Conservation (phyloP, 768 basidiomycete species). For the Trametes elegans region DNA sequence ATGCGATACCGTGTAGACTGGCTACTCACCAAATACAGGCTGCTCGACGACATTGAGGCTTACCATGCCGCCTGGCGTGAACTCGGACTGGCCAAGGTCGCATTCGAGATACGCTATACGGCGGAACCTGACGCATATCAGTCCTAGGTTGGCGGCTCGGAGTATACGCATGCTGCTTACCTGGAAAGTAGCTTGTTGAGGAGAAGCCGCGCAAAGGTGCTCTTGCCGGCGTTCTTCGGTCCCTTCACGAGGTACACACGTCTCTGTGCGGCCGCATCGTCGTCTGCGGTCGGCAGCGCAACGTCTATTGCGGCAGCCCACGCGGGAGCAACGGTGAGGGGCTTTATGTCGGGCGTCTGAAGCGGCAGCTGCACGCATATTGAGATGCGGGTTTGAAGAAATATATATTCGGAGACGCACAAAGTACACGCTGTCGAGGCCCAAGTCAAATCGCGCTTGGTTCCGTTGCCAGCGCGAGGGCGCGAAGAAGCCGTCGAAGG, state of each 20-base stretch:
- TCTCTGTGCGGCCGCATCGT: not conserved
- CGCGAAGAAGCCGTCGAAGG: slow-evolving; percentile 62
- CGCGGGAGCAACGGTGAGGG: slow-evolving; percentile 36
- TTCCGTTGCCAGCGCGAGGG: slow-evolving; percentile 44
- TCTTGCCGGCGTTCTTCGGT: slow-evolving; percentile 86
- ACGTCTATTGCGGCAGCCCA: slow-evolving; percentile 34
- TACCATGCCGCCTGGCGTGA: slow-evolving; percentile 84
- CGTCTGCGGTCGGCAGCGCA: not conserved
- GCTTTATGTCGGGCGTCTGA: slow-evolving; percentile 31
- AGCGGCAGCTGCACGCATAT: slow-evolving; percentile 26
- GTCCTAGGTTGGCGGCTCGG: too few relatives aligned
- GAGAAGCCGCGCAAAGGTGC: slow-evolving; percentile 75
- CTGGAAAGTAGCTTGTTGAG: slow-evolving; percentile 63
- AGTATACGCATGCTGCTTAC: slow-evolving; percentile 37
- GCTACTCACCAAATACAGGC: slow-evolving; percentile 63
- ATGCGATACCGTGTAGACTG: not conserved
- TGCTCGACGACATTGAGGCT: slow-evolving; percentile 68
- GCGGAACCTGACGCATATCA: slow-evolving; percentile 48
- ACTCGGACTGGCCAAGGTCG: slow-evolving; percentile 93
- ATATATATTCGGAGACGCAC: slow-evolving; percentile 34
- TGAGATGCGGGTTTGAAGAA: slow-evolving; percentile 23
- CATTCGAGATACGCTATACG: slow-evolving; percentile 91
- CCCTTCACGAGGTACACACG: slow-evolving; percentile 73
- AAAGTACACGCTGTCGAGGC: slow-evolving; percentile 47
- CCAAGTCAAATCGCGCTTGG: slow-evolving; percentile 36